A percentile compares a stretch with the other conserved stretches of the same genome.
phyloP scores from a whole-genome alignment of 306 rosid species.

The Dalbergia oliveri region DNA sequence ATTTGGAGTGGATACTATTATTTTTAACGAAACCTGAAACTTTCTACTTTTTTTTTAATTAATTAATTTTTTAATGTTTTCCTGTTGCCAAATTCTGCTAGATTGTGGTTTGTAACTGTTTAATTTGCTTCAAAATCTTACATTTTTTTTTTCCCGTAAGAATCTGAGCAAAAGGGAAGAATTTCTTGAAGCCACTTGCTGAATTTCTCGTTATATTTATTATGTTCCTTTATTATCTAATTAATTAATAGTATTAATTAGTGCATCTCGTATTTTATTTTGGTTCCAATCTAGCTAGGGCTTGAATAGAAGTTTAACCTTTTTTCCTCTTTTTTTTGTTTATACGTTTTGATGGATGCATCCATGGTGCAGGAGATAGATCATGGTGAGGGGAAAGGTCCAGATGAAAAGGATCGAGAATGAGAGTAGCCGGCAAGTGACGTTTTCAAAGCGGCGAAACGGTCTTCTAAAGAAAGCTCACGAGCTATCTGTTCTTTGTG shows the following conservation, averaged over 20 bases:
- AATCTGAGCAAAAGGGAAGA: background rate
- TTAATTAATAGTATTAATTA: too few relatives aligned
- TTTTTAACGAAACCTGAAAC: constrained; percentile 6
- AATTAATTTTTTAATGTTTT: background rate
- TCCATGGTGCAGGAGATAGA: background rate
- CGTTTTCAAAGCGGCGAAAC: constrained; percentile 67
- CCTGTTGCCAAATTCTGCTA: background rate
- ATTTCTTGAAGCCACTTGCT: background rate
- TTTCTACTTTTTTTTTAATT: background rate
- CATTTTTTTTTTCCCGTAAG: too few relatives aligned
- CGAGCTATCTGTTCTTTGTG: constrained; percentile 79
- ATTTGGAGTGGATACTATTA: background rate
- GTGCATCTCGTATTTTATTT: background rate
- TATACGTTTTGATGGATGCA: background rate
- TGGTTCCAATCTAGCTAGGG: background rate
- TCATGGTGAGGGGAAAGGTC: constrained; percentile 78
- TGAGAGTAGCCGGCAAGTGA: constrained; percentile 65
- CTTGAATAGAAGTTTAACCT: background rate
- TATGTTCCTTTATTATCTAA: background rate
- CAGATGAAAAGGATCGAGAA: constrained; percentile 70
- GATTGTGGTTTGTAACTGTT: constrained; percentile 12
- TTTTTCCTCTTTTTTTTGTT: too few relatives aligned
- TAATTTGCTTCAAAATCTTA: background rate
- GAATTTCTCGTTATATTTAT: background rate
- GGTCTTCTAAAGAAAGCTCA: constrained; percentile 75